Conservation (phyloP, 352 stramenopile genomes). For the Pythium grandisporangium region DNA sequence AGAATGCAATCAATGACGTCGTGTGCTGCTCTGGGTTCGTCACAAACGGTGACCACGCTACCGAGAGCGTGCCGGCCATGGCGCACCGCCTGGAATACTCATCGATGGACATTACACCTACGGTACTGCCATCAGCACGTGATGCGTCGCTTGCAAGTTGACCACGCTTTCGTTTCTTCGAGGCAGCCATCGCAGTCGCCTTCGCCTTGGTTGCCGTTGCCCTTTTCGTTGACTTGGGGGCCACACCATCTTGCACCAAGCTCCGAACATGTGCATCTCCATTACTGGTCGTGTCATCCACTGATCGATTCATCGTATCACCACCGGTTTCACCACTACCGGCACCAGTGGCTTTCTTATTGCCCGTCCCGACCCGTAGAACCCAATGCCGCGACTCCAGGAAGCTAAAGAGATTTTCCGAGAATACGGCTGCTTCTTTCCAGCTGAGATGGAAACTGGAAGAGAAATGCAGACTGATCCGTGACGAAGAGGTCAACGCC, state of each 20-base stretch:
- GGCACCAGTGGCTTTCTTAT: not conserved
- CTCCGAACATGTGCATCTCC: no score
- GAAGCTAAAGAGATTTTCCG: conserved; percentile 57
- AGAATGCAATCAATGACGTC: conserved; percentile 60
- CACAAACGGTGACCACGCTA: conserved; percentile 70
- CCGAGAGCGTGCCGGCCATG: conserved; percentile 47
- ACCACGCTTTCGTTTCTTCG: conserved; percentile 12
- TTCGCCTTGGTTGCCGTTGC: not conserved
- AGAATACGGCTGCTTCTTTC: conserved; percentile 62
- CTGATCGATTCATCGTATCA: no score
- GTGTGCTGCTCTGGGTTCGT: conserved; percentile 24
- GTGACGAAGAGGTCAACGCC: conserved; percentile 40
- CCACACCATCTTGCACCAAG: not conserved
- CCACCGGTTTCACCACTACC: no score
- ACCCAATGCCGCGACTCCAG: conserved; percentile 25
- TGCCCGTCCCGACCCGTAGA: conserved; percentile 17
- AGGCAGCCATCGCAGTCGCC: conserved; percentile 6
- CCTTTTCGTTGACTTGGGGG: not conserved
- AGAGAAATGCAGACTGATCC: conserved; percentile 62
- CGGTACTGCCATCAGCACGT: not conserved
- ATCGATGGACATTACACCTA: conserved; percentile 22
- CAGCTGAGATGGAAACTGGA: conserved; percentile 78
- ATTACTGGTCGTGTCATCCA: no score
- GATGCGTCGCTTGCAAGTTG: not conserved
- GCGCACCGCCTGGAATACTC: conserved; percentile 53